Evolutionary conservation across 331 rosid species (phyloP), one percentile per base, ranked within the genome.

Genomic region (Rhamnella rubrinervis): DNA sequence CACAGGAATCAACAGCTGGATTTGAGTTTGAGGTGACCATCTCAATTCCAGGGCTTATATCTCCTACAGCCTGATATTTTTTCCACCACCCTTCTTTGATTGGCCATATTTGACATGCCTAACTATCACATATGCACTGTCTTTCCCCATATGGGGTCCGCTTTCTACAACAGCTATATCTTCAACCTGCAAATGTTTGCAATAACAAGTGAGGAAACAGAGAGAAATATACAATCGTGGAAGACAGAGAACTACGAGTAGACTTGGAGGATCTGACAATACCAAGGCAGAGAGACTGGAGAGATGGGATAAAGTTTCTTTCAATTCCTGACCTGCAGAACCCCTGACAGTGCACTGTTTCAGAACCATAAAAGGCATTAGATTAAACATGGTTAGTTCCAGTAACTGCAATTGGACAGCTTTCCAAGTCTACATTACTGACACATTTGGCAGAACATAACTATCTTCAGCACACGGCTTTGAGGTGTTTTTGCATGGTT

Each of bases 71-170:
- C 75, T 75, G 80, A 6, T 28, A 23, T 66, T 81, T 86, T 79
- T 89, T 17, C 28, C 81, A 50, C 74, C 77, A 16, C 86, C 85
- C 78, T 87, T 92, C 86, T 88, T 93, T 16, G 85, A 13, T 26
- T 67, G 67, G 19, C 97, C 97, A 70, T 65, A 93, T 77, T 81
- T 93, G n/a, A 78, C 35, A 61, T 93, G 98, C 86, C 95, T 87
- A 71, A 91, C 89, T 7, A 91, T 59, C 78, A 91, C 53, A 81
- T 31, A 87, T 39, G 92, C 89, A 51, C 85, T 86, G 64, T 72
- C 81, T 73, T 17, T 89, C 57, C 79, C 80, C 73, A 70, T 4
- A 4, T 44, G 63, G 0, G 97, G 97, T 79, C 90, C 98, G 73
- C 88, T 85, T 79, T 93, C 97, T 59, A 90, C 83, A 55, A 87